These are phyloP conservation scores for Podaxis pistillaris DNA, from an alignment of 768 basidiomycete species.

Conservation along the genomic window DNA sequence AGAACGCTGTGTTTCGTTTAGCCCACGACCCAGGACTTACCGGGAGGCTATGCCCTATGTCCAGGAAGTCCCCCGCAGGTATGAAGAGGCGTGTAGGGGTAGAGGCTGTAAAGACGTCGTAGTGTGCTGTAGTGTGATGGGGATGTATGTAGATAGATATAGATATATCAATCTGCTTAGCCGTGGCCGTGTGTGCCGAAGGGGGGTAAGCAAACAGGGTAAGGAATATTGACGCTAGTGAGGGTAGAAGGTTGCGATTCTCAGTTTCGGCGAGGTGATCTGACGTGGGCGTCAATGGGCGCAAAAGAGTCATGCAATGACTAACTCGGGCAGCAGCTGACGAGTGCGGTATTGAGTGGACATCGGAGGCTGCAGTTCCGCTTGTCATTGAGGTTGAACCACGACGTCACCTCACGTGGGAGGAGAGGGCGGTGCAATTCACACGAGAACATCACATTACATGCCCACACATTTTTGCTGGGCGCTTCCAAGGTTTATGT, in stretches of 20 bases:
- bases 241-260: background rate
- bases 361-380: background rate
- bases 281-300: background rate
- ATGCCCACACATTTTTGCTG: background rate
- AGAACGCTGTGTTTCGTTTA: background rate
- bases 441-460: no score
- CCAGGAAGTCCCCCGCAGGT: background rate
- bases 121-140: background rate
- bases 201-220: background rate
- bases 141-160: background rate
- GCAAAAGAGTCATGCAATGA: no score
- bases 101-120: no score
- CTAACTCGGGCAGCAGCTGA: no score
- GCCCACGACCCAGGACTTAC: background rate
- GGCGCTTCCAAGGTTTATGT: background rate
- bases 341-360: no score
- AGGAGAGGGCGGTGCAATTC: background rate
- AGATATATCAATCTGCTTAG: background rate
- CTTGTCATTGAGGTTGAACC: background rate
- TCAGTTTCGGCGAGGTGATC: background rate
- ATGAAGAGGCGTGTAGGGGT: background rate
- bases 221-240: background rate
- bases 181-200: background rate
- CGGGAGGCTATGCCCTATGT: background rate
- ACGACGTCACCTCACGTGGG: constrained; percentile 1